Evolutionary conservation across 2,329 filamentous ascomycete genomes (phyloP).

Genomic region (Neofusicoccum parvum): DNA sequence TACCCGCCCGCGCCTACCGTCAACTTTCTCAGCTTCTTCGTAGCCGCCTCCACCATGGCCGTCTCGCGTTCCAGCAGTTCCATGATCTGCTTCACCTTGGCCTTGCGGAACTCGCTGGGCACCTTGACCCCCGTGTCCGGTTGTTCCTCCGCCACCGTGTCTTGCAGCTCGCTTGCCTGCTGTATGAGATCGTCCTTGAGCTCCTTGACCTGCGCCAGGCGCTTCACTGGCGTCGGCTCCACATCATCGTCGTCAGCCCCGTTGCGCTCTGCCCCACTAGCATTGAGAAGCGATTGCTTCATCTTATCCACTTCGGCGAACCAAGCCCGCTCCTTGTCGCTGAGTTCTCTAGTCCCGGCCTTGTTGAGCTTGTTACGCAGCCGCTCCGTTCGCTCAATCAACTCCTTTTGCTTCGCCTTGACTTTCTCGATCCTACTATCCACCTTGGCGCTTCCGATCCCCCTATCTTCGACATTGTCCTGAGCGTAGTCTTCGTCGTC

Average conservation of each 20-base stretch:
- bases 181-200: conserved; percentile 55
- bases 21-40: conserved; percentile 31
- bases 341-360: conserved; percentile 49
- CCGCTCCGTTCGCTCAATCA: conserved; percentile 62
- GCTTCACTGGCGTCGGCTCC: conserved; percentile 44
- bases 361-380: conserved; percentile 56
- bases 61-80: conserved; percentile 36
- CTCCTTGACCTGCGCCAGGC: conserved; percentile 59
- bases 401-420: conserved; percentile 57
- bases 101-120: conserved; percentile 36
- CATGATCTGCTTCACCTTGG: conserved; percentile 38
- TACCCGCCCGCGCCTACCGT: conserved; percentile 5
- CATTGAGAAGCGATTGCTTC: conserved; percentile 40
- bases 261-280: conserved; percentile 18
- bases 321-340: conserved; percentile 64
- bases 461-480: conserved; percentile 49
- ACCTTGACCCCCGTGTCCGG: conserved; percentile 28
- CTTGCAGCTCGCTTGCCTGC: conserved; percentile 28
- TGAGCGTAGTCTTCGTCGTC: conserved; percentile 53
- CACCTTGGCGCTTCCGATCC: conserved; percentile 58
- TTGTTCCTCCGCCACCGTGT: conserved; percentile 24
- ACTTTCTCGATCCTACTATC: conserved; percentile 60
- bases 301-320: conserved; percentile 56
- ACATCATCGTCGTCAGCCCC: conserved; percentile 31
- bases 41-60: conserved; percentile 37